Evolutionary conservation across 2,329 filamentous ascomycete species (phyloP).

Genomic region (Purpureocillium takamizusanense): DNA sequence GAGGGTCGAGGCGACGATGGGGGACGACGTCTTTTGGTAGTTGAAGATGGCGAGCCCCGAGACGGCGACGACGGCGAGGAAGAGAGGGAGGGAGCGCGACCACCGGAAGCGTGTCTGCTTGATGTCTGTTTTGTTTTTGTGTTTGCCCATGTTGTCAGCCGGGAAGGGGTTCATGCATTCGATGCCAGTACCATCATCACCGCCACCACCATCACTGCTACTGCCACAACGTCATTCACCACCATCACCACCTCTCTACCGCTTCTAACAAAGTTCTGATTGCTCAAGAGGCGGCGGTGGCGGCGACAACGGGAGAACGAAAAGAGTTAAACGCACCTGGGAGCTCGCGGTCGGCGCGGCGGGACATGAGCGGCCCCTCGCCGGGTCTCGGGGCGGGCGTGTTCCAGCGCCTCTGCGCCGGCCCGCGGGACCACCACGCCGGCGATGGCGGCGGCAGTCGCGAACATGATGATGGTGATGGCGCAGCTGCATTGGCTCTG

Average conservation of each 20-base stretch:
- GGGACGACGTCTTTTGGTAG: constrained; percentile 91
- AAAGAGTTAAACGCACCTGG: constrained; percentile 36
- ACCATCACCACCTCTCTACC: too few species aligned
- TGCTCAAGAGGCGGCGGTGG: too few species aligned
- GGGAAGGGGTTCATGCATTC: too few species aligned
- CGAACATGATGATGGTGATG: too few species aligned
- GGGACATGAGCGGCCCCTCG: constrained; percentile 55
- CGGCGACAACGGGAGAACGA: not conserved
- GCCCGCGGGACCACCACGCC: constrained; percentile 6
- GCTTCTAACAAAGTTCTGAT: too few species aligned
- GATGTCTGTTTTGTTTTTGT: constrained; percentile 28
- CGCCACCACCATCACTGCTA: too few species aligned
- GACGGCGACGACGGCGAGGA: constrained; percentile 60
- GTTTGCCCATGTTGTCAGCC: constrained; percentile 4
- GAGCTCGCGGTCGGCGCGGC: constrained; percentile 56
- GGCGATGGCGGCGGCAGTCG: too few species aligned
- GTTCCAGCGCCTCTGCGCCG: constrained; percentile 34
- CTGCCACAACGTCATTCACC: too few species aligned
- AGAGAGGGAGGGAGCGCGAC: constrained; percentile 70
- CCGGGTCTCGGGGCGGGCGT: constrained; percentile 48
- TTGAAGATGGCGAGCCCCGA: constrained; percentile 91
- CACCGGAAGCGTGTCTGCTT: constrained; percentile 45
- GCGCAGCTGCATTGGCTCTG: too few species aligned
- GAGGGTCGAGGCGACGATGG: constrained; percentile 76
- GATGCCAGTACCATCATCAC: too few species aligned